These are phyloP conservation scores for Macaranga tanarius DNA, from an alignment of 441 rosid species.

Conservation along the genomic window DNA sequence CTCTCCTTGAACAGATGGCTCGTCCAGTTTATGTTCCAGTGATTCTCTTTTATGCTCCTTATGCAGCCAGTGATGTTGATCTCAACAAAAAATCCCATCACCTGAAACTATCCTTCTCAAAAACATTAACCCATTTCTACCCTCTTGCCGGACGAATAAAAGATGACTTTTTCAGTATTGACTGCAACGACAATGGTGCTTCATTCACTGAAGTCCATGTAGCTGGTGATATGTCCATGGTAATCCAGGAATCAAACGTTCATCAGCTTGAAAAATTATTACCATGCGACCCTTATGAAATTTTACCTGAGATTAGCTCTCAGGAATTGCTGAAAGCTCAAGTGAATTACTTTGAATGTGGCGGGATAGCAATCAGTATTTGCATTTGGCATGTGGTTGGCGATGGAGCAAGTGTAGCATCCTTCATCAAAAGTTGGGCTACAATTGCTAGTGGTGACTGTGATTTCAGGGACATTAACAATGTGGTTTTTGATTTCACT, in stretches of 20 bases:
- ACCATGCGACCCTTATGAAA: not conserved
- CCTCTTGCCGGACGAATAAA: slow-evolving; percentile 13
- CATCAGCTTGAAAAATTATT: slow-evolving; percentile 4
- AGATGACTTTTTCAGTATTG: slow-evolving; percentile 1
- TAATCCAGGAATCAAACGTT: slow-evolving; percentile 14
- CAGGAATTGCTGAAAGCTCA: slow-evolving; percentile 6
- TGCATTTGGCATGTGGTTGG: slow-evolving; percentile 15
- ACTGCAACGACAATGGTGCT: slow-evolving; percentile 26
- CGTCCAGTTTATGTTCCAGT: slow-evolving; percentile 6
- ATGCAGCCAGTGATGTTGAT: not conserved
- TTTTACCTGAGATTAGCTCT: not conserved
- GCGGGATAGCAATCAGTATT: slow-evolving; percentile 26
- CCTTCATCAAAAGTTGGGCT: slow-evolving; percentile 20
- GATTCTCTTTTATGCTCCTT: slow-evolving; percentile 20
- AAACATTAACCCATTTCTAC: slow-evolving; percentile 8
- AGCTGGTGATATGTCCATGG: slow-evolving; percentile 4
- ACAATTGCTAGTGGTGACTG: not conserved
- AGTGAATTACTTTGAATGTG: slow-evolving; percentile 24
- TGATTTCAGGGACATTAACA: too few relatives aligned
- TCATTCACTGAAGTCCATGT: slow-evolving; percentile 9
- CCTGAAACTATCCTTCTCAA: slow-evolving; percentile 14
- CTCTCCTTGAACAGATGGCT: not conserved
- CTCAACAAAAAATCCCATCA: not conserved
- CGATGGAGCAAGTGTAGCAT: slow-evolving; percentile 14
- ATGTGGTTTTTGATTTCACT: slow-evolving; percentile 12